Conservation (phyloP, 768 basidiomycete genomes). For the Kwoniella dendrophila region DNA sequence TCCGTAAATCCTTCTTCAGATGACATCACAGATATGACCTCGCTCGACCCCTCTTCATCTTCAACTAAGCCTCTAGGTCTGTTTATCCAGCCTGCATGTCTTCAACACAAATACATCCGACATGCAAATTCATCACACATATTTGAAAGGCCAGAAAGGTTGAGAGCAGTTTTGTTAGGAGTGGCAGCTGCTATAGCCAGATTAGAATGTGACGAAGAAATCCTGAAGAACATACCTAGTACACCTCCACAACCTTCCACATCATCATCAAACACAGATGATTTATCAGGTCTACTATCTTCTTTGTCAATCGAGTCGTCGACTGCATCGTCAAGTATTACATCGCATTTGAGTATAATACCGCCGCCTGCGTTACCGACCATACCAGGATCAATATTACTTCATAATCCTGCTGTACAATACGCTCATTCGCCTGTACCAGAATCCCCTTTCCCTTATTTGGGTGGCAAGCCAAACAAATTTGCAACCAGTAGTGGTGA, state of each 20-base stretch:
- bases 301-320: slow-evolving; percentile 21
- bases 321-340: slow-evolving; percentile 13
- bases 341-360: slow-evolving; percentile 30
- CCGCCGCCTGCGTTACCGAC: slow-evolving; percentile 27
- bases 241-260: not conserved
- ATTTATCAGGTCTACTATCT: slow-evolving; percentile 39
- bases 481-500: slow-evolving; percentile 1
- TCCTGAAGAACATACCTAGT: no score
- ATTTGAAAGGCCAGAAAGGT: slow-evolving; percentile 86
- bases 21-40: slow-evolving; percentile 9
- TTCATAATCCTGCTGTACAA: slow-evolving; percentile 46
- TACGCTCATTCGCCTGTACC: slow-evolving; percentile 43
- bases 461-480: slow-evolving; percentile 10
- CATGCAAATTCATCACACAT: slow-evolving; percentile 72
- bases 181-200: slow-evolving; percentile 77
- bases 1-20: slow-evolving; percentile 8
- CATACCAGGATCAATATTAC: slow-evolving; percentile 41
- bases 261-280: slow-evolving; percentile 29
- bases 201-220: slow-evolving; percentile 60
- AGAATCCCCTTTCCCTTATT: slow-evolving; percentile 38
- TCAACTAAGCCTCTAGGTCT: slow-evolving; percentile 39
- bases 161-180: slow-evolving; percentile 80
- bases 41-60: not conserved
- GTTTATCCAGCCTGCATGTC: slow-evolving; percentile 56
- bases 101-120: slow-evolving; percentile 66